Percentiles rank a stretch among this genome's conserved stretches.
phyloP scores from a whole-genome alignment of 352 stramenopile species.

The Globisporangium yorkense region DNA sequence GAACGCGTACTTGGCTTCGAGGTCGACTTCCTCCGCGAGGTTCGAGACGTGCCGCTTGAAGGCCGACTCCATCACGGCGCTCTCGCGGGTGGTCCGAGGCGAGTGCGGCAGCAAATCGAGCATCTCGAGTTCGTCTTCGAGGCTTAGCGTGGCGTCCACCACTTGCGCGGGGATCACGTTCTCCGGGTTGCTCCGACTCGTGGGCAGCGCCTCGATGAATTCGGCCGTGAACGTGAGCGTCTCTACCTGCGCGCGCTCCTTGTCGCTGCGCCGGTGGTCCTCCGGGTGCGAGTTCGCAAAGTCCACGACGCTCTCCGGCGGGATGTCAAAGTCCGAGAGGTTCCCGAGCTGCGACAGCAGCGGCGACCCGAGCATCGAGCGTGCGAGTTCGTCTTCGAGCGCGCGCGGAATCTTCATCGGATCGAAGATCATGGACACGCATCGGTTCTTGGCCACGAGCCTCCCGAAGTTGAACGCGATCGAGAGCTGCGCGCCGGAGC shows the following conservation, averaged over 20 bases:
- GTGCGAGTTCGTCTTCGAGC: slow-evolving; percentile 52
- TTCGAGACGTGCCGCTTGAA: slow-evolving; percentile 52
- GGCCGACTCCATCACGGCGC: slow-evolving; percentile 48
- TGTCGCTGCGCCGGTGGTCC: slow-evolving; percentile 7
- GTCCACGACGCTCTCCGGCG: slow-evolving; percentile 24
- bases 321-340: slow-evolving; percentile 54
- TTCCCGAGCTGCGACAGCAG: slow-evolving; percentile 37
- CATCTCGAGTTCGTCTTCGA: slow-evolving; percentile 51
- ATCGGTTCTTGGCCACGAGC: slow-evolving; percentile 73
- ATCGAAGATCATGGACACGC: slow-evolving; percentile 66
- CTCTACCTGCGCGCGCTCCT: slow-evolving; percentile 11
- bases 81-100: slow-evolving; percentile 16
- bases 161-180: slow-evolving; percentile 35
- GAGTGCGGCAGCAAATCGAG: slow-evolving; percentile 37
- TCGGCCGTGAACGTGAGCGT: slow-evolving; percentile 30
- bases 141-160: slow-evolving; percentile 13
- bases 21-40: slow-evolving; percentile 43
- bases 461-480: slow-evolving; percentile 66
- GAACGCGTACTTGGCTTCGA: slow-evolving; percentile 52
- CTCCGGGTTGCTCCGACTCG: slow-evolving; percentile 43
- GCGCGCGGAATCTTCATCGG: slow-evolving; percentile 48
- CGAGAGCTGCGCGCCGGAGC: slow-evolving; percentile 41
- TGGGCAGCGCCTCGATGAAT: slow-evolving; percentile 30
- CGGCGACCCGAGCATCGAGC: slow-evolving; percentile 44
- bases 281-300: slow-evolving; percentile 23